These are phyloP conservation scores for Cercospora zeae-maydis DNA, from an alignment of 2,329 filamentous ascomycete species.

Conservation along the genomic window DNA sequence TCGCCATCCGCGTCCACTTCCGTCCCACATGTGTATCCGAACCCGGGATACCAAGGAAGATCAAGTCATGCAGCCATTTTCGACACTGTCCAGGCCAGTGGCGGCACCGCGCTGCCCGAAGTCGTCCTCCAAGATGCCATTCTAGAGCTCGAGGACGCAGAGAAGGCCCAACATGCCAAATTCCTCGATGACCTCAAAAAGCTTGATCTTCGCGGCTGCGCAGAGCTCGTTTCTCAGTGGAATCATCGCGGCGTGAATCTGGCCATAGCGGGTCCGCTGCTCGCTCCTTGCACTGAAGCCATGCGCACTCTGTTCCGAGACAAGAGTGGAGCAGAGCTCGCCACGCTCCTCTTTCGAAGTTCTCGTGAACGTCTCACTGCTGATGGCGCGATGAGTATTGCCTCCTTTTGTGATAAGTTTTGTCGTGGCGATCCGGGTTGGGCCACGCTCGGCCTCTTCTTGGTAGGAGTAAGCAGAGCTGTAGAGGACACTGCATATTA, in stretches of 20 bases:
- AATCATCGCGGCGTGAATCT: conserved; percentile 30
- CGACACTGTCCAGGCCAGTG: conserved; percentile 30
- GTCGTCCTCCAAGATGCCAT: conserved; percentile 2
- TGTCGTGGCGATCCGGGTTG: conserved; percentile 33
- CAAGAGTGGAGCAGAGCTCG: conserved; percentile 1
- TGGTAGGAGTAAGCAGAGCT: conserved; percentile 41
- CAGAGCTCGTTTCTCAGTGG: conserved; percentile 29
- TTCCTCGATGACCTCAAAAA: conserved; percentile 21
- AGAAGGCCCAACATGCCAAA: conserved; percentile 23
- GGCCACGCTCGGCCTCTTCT: conserved; percentile 42
- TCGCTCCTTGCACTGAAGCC: conserved; percentile 26
- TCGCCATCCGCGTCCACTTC: conserved; percentile 11
- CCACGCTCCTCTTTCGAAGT: conserved; percentile 5
- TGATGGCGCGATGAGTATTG: background rate
- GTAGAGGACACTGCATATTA: conserved; percentile 33
- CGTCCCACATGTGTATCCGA: conserved; percentile 31
- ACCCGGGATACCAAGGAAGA: conserved; percentile 35
- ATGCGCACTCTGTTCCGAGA: conserved; percentile 18
- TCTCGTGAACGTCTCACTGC: conserved; percentile 9
- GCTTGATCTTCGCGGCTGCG: conserved; percentile 18
- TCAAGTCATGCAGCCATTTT: conserved; percentile 37
- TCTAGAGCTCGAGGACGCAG: conserved; percentile 18
- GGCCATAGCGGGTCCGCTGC: conserved; percentile 28
- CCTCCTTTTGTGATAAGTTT: conserved; percentile 7
- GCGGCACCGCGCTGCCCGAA: conserved; percentile 1